phyloP scores from a whole-genome alignment of 129 eudicot genomes.

The Tagetes patula region DNA sequence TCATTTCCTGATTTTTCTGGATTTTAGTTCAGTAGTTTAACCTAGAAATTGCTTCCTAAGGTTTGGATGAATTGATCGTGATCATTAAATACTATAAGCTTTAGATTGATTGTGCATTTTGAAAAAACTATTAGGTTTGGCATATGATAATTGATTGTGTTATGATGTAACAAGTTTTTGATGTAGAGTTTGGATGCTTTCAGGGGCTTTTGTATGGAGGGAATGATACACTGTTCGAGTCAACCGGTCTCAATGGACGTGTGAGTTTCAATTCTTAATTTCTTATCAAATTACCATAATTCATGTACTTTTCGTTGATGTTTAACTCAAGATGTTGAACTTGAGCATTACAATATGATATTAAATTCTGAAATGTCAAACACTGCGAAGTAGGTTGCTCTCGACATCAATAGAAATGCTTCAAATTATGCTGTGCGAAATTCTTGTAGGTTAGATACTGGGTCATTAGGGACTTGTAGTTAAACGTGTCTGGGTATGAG shows the following conservation, averaged over 20 bases:
- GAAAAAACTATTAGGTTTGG: background rate
- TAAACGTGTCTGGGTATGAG: background rate
- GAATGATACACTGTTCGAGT: slow-evolving; percentile 78
- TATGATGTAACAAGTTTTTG: slow-evolving; percentile 15
- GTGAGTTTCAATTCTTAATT: slow-evolving; percentile 44
- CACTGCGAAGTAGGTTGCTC: background rate
- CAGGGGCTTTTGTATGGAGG: slow-evolving; percentile 94
- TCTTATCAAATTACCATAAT: slow-evolving; percentile 13
- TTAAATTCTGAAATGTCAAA: no score
- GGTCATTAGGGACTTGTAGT: background rate
- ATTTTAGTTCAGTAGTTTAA: no score
- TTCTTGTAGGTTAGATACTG: background rate
- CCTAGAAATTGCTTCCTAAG: no score
- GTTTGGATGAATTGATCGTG: no score
- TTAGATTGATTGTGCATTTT: background rate
- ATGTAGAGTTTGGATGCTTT: slow-evolving; percentile 21
- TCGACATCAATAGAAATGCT: background rate
- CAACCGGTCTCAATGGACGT: slow-evolving; percentile 82
- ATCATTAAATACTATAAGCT: no score
- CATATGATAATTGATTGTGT: no score
- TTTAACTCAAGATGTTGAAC: background rate
- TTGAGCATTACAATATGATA: background rate
- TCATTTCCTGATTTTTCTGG: slow-evolving; percentile 14
- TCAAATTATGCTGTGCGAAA: slow-evolving; percentile 14
- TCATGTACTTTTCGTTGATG: background rate